These are phyloP conservation scores for Limnomonas spitsbergensis DNA, from an alignment of 139 green algal species.

Conservation along the genomic window DNA sequence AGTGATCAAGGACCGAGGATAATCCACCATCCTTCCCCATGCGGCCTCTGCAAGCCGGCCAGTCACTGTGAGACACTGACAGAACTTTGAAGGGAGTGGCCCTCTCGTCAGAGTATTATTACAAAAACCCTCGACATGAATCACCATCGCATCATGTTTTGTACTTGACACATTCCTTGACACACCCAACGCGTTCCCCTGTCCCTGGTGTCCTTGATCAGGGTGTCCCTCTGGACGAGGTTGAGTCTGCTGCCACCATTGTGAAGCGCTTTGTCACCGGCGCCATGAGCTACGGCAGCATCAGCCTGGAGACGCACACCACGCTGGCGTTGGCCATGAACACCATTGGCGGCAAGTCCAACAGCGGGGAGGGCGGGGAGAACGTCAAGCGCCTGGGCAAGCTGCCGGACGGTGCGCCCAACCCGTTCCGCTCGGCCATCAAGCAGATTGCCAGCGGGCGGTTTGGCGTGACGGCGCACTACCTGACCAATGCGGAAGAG, in stretches of 20 bases:
- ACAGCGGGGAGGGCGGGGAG: conserved; percentile 86
- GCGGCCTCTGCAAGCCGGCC: too few relatives aligned
- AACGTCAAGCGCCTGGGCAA: conserved; percentile 80
- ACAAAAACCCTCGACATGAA: too few relatives aligned
- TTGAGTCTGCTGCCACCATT: conserved; percentile 84
- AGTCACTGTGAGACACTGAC: too few relatives aligned
- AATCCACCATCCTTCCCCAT: too few relatives aligned
- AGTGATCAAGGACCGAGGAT: too few relatives aligned
- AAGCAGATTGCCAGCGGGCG: conserved; percentile 78
- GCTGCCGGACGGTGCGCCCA: conserved; percentile 72
- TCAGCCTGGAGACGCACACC: conserved; percentile 89
- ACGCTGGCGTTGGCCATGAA: conserved; percentile 94
- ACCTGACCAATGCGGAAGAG: conserved; percentile 94
- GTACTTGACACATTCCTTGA: too few relatives aligned
- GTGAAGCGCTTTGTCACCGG: conserved; percentile 90
- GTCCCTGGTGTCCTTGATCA: too few relatives aligned
- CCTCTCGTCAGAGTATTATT: too few relatives aligned
- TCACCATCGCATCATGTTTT: too few relatives aligned
- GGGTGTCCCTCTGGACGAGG: conserved; percentile 53
- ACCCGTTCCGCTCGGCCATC: conserved; percentile 72
- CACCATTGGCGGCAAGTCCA: conserved; percentile 72
- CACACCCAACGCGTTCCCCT: too few relatives aligned
- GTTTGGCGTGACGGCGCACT: conserved; percentile 90
- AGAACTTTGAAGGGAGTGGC: too few relatives aligned
- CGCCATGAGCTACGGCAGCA: conserved; percentile 60